Base-by-base conservation (phyloP, 2,329 filamentous ascomycete species). In the Dryadomyces sulphureus region DNA sequence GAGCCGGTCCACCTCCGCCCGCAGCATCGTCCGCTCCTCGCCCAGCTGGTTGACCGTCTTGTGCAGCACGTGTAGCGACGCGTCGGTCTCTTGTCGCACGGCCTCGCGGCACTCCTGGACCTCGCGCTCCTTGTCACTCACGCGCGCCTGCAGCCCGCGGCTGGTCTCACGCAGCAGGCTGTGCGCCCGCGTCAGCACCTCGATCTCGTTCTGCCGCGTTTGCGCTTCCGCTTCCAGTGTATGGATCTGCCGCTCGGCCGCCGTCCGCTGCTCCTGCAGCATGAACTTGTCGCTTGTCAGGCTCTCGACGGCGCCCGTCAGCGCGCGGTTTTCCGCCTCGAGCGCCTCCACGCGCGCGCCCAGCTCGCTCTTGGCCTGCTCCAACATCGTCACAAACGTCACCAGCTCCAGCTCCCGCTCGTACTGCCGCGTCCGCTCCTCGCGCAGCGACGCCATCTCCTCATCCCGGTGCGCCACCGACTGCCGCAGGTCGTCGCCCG, bases 251-350 rank as follows among this genome's bases (percentile, higher is more conserved):
- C 17, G 22, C 32, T 50, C 41, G 5, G 45, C 25, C 1, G 27
- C 45, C 19, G 12, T 22, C 19, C 30, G 39, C 27, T 48, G 36
- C 7, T 38, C 38, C 12, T 47, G 17, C 20, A 48, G 44, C 7
- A 35, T 43, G 19, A 19, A 14, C 38, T 45, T 46, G 9, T 49
- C 48, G 14, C 40, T 27, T 17, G 39, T 17, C 11, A 52, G 36
- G 2, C 12, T 21, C 8, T 39, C 20, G 14, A 34, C 41, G 21
- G 20, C n/a, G 9, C 12, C 27, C 3, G 45, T 22, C 4, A 45
- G 22, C 0, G 35, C 30, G 12, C 25, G 22, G 32, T 47, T 49
- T 9, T 46, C 48, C 3, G 24, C 38, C 39, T 45, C 41, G 21
- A 51, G 43, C 0, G 24, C 20, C 1, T 25, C 7, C 11, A 45